phyloP scores from a whole-genome alignment of 2,329 filamentous ascomycete species.

The Domatiomyces catenatus region DNA sequence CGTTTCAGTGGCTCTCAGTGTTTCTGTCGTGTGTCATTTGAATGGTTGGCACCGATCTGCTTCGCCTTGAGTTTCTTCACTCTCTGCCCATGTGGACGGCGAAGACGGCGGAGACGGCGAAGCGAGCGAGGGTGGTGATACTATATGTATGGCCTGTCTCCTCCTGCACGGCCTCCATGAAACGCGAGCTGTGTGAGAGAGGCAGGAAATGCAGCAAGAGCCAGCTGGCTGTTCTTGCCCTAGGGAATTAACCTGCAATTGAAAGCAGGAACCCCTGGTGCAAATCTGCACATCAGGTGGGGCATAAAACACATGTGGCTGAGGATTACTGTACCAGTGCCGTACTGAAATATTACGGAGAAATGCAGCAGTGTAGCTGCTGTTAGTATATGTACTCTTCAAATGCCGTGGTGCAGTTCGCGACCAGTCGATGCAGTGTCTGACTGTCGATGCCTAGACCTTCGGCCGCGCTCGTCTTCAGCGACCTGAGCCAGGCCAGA shows the following conservation, averaged over 20 bases:
- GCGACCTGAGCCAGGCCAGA: slow-evolving; percentile 50
- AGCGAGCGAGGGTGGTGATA: neutral
- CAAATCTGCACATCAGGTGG: no score
- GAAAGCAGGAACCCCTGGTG: no score
- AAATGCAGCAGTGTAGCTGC: no score
- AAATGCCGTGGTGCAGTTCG: slow-evolving; percentile 7
- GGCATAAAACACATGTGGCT: neutral
- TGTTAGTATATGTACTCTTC: slow-evolving; percentile 12
- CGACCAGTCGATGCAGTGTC: slow-evolving; percentile 5
- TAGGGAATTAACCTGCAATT: no score
- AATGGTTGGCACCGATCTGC: neutral
- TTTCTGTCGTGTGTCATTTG: neutral
- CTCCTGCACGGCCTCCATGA: no score
- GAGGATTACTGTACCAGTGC: neutral
- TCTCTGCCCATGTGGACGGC: neutral
- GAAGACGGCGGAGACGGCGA: no score
- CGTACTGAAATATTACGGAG: no score
- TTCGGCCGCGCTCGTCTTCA: slow-evolving; percentile 17
- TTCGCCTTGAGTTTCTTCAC: neutral
- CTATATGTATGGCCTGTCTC: no score
- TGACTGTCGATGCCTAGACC: slow-evolving; percentile 8
- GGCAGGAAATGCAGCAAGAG: no score
- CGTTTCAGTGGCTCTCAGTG: neutral
- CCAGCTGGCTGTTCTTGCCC: no score
- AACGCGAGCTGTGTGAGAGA: no score